phyloP scores from a whole-genome alignment of 345 rosid species.

The Pelargonium nanum region DNA sequence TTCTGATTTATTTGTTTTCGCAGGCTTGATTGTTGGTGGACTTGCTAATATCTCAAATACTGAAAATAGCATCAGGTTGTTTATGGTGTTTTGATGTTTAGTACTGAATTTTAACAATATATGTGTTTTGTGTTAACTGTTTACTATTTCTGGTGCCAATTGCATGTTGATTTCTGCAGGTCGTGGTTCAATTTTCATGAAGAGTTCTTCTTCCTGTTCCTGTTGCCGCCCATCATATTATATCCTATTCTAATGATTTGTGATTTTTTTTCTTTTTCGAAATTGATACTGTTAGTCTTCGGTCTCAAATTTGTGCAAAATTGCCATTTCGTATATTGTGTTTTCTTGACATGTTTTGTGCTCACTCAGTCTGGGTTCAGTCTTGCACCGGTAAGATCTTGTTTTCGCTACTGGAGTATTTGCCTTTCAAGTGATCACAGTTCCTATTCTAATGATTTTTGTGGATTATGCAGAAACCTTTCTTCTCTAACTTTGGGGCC shows the following conservation, averaged over 20 bases:
- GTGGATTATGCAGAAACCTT: constrained; percentile 68
- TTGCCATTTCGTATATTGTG: constrained; percentile 7
- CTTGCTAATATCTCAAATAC: constrained; percentile 87
- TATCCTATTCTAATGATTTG: constrained; percentile 45
- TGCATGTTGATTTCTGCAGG: constrained; percentile 27
- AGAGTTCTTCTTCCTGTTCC: constrained; percentile 90
- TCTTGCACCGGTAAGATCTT: constrained; percentile 66
- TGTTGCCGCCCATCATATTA: constrained; percentile 94
- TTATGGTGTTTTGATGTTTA: constrained; percentile 2
- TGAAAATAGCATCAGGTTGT: constrained; percentile 78
- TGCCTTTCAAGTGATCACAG: not conserved
- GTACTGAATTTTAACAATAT: not conserved
- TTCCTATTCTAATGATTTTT: not conserved
- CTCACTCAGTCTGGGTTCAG: constrained; percentile 94
- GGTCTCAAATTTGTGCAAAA: not conserved
- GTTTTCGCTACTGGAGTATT: not conserved
- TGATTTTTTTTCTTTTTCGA: too few species aligned
- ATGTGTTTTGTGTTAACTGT: not conserved
- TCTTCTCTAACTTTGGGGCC: constrained; percentile 95
- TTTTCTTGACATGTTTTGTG: constrained; percentile 48
- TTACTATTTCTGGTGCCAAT: not conserved
- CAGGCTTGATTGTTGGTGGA: constrained; percentile 82
- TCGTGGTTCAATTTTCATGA: constrained; percentile 98
- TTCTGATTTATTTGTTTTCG: not conserved
- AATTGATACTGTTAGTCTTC: not conserved